phyloP scores from a whole-genome alignment of 1,139 yeast species.

The Geotrichum phurueaensis region DNA sequence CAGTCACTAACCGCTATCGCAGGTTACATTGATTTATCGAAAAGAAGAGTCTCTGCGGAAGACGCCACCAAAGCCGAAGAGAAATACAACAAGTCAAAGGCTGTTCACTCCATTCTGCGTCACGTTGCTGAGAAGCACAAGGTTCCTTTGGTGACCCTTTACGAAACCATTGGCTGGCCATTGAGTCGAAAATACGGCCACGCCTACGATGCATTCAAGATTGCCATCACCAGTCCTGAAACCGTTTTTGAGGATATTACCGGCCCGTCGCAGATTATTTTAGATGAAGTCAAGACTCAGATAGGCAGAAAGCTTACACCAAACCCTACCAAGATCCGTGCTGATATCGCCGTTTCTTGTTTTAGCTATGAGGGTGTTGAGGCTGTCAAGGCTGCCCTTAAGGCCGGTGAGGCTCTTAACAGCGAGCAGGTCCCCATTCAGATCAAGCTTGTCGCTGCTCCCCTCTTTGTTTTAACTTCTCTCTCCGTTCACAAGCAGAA shows the following conservation, averaged over 20 bases:
- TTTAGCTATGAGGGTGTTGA: constrained; percentile 97
- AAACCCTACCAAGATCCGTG: constrained; percentile 94
- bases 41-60: constrained; percentile 97
- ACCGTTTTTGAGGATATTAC: constrained; percentile 75
- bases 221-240: constrained; percentile 84
- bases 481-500: constrained; percentile 87
- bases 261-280: constrained; percentile 65
- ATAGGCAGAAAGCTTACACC: constrained; percentile 94
- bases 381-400: constrained; percentile 85
- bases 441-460: constrained; percentile 96
- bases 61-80: constrained; percentile 97
- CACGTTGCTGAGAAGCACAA: constrained; percentile 95
- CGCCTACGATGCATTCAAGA: constrained; percentile 94
- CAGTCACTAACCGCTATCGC: constrained; percentile 6
- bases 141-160: constrained; percentile 76
- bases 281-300: constrained; percentile 76
- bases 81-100: constrained; percentile 92
- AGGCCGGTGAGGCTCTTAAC: constrained; percentile 77
- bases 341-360: constrained; percentile 96
- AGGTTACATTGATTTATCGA: constrained; percentile 83
- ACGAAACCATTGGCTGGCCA: constrained; percentile 95
- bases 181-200: constrained; percentile 92
- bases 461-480: constrained; percentile 87
- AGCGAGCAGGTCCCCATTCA: constrained; percentile 79
- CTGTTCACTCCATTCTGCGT: constrained; percentile 93